Base-by-base conservation (phyloP, 1,139 yeast species). In the Ashbya aceris region DNA sequence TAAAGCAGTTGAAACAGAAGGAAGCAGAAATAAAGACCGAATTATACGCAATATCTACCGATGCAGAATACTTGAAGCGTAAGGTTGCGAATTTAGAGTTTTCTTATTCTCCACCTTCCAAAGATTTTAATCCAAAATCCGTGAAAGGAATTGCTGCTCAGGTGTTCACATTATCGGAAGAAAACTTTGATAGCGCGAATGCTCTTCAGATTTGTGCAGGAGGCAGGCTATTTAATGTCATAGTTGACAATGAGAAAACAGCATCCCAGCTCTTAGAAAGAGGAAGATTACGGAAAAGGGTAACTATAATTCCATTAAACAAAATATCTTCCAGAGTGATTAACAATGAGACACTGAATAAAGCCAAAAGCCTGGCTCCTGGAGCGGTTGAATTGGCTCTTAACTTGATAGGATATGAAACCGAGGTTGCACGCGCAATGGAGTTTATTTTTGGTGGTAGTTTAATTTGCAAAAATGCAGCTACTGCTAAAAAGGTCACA, bases 121-220 rank as follows among this genome's bases (percentile, higher is more conserved):
- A 80, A 1, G 63, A 74, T 41, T 86, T 89, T 56, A 68, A 81
- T 51, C 68, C 76, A 7, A 55, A 63, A 1, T 70, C 80, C 2
- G 95, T 87, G 5, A 81, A 80, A 55, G 99, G 99, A 34, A 76
- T 87, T 12, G 95, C 91, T 12, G 96, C 96, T 1, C 94, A 84
- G 56, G 66, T 91, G 40, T 87, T 93, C 57, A 66, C 73, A 1
- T 61, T 93, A 26, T 75, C 74, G 14, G 77, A 78, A 44, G 58
- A 69, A 2, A 76, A 83, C 45, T 62, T 67, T 40, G 73, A 76
- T 30, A 79, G 81, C 45, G 83, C 95, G 0, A 71, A 82, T 34
- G 98, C 98, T 0, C 67, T 93, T 38, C 97, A 93, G 61, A 82
- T 85, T 2, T 83, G 96, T 62, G 98, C 97, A 4, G 98, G 98